phyloP scores from a whole-genome alignment of 179 eudicot genomes.

The Heliamphora pulchella region DNA sequence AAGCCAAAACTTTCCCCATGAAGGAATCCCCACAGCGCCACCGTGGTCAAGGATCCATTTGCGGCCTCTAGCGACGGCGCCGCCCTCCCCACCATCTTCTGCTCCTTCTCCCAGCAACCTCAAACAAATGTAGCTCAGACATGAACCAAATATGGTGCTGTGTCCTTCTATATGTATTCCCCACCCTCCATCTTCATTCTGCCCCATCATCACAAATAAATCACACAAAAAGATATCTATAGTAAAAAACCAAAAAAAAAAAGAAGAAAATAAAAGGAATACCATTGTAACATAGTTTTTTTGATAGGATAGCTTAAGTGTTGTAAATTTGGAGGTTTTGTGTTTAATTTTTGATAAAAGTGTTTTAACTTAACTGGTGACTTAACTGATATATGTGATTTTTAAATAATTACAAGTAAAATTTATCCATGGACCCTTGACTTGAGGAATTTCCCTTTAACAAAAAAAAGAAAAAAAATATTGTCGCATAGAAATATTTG shows the following conservation, averaged over 20 bases:
- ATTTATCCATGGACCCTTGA: no score
- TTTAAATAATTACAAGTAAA: no score
- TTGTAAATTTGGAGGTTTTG: no score
- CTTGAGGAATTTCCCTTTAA: no score
- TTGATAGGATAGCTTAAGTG: no score
- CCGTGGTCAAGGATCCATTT: conserved; percentile 75
- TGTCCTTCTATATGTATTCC: conserved; percentile 65
- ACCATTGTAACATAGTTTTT: no score
- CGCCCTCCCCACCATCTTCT: conserved; percentile 28
- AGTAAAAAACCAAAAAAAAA: no score
- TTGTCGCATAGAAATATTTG: not conserved
- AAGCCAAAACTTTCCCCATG: conserved; percentile 80
- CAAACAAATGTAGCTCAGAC: conserved; percentile 44
- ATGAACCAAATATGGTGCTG: conserved; percentile 56
- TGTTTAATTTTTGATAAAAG: no score
- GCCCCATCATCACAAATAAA: conserved; percentile 5
- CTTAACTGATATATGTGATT: no score
- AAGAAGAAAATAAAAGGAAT: no score
- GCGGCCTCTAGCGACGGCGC: conserved; percentile 33
- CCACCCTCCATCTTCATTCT: conserved; percentile 89
- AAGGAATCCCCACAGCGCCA: conserved; percentile 44
- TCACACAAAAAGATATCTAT: no score
- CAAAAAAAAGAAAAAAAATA: not conserved
- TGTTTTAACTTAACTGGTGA: no score
- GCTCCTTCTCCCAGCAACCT: conserved; percentile 59